Conservation (phyloP, 1,139 yeast species). For the Protomyces inouyei region DNA sequence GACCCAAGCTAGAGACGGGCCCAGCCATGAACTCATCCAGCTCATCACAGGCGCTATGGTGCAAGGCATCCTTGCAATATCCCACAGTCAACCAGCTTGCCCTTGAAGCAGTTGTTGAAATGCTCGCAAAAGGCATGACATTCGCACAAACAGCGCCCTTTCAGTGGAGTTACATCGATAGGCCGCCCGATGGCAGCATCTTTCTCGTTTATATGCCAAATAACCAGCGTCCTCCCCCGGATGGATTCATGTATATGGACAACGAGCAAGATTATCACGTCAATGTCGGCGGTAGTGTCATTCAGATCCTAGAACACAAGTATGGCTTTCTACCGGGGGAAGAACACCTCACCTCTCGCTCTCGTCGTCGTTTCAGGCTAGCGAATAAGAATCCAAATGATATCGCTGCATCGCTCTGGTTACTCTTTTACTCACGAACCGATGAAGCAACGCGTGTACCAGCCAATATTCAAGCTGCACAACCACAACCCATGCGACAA, state of each 20-base stretch:
- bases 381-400: slow-evolving; percentile 22
- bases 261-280: slow-evolving; percentile 25
- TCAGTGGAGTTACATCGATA: slow-evolving; percentile 30
- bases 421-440: slow-evolving; percentile 12
- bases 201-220: slow-evolving; percentile 28
- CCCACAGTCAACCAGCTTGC: slow-evolving; percentile 28
- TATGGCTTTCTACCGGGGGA: slow-evolving; percentile 29
- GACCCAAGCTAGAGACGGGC: too few relatives aligned
- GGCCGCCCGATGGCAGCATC: slow-evolving; percentile 29
- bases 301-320: slow-evolving; percentile 30
- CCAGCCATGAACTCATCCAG: not conserved
- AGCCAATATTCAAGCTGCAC: slow-evolving; percentile 25
- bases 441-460: slow-evolving; percentile 26
- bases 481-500: slow-evolving; percentile 28
- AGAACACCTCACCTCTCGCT: slow-evolving; percentile 28
- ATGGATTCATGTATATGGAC: slow-evolving; percentile 31
- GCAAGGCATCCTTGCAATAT: slow-evolving; percentile 28
- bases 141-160: slow-evolving; percentile 26
- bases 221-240: slow-evolving; percentile 27
- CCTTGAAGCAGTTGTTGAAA: slow-evolving; percentile 29
- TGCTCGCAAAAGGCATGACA: slow-evolving; percentile 28
- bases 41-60: slow-evolving; percentile 16
- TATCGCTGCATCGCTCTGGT: slow-evolving; percentile 22
- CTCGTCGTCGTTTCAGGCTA: slow-evolving; percentile 27
- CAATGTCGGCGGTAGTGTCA: slow-evolving; percentile 26